A percentile compares a stretch with the other conserved stretches of the same genome.
Evolutionary conservation across 108 stramenopile species (phyloP).

Genomic region (Epithemia pelagica): DNA sequence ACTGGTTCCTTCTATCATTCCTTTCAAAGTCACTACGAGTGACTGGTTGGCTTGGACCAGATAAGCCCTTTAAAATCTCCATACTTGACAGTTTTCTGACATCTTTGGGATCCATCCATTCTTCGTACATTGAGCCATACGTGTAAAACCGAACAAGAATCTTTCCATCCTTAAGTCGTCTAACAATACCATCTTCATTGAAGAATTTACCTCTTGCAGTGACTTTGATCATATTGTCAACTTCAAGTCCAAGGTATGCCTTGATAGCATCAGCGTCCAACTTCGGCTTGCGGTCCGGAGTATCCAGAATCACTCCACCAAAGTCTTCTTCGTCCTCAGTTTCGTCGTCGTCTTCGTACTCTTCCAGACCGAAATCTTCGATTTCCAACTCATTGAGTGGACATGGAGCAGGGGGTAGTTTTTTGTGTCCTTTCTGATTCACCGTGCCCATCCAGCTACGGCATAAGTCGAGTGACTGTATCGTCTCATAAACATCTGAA

Average conservation of each 20-base stretch:
- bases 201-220: slow-evolving; percentile 47
- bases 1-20: neutral
- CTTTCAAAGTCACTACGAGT: slow-evolving; percentile 44
- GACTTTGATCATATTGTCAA: slow-evolving; percentile 79
- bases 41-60: slow-evolving; percentile 58
- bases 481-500: slow-evolving; percentile 56
- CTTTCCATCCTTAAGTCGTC: slow-evolving; percentile 67
- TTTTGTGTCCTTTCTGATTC: slow-evolving; percentile 64
- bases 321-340: slow-evolving; percentile 37
- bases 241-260: slow-evolving; percentile 32
- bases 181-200: slow-evolving; percentile 69
- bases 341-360: slow-evolving; percentile 39
- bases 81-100: slow-evolving; percentile 56
- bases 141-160: slow-evolving; percentile 67
- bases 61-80: slow-evolving; percentile 58
- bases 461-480: slow-evolving; percentile 64
- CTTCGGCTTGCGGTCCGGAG: slow-evolving; percentile 34
- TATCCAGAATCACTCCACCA: slow-evolving; percentile 52
- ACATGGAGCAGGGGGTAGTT: slow-evolving; percentile 66
- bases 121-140: slow-evolving; percentile 67
- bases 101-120: slow-evolving; percentile 71
- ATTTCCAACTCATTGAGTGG: slow-evolving; percentile 67
- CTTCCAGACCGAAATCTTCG: slow-evolving; percentile 76
- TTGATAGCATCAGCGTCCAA: slow-evolving; percentile 25
- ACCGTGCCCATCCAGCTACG: slow-evolving; percentile 86